A percentile compares a stretch with the other conserved stretches of the same genome.
These are phyloP conservation scores for Colletotrichum lini DNA, from an alignment of 2,329 filamentous ascomycete species.

Conservation along the genomic window DNA sequence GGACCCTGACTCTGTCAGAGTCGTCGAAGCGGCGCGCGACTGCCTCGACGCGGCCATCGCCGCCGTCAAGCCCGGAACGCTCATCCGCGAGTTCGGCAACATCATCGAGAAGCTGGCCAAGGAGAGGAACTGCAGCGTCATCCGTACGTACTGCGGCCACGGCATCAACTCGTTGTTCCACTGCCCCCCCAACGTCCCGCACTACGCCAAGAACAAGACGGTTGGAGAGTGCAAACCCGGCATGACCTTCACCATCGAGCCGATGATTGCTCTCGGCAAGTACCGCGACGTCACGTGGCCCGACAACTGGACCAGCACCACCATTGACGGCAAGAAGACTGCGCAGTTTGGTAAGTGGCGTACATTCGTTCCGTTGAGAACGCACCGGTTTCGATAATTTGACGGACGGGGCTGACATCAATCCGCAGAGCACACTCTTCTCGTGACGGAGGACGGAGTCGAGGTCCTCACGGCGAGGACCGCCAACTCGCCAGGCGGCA, in stretches of 20 bases:
- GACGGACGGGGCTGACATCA: conserved; percentile 44
- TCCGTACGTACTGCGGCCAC: conserved; percentile 96
- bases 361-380: too few species aligned
- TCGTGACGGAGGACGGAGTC: conserved; percentile 86
- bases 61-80: conserved; percentile 91
- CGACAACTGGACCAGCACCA: conserved; percentile 98
- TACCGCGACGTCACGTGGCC: conserved; percentile 97
- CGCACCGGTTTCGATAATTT: too few species aligned
- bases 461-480: conserved; percentile 84
- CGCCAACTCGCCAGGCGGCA: conserved; percentile 81
- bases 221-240: conserved; percentile 94
- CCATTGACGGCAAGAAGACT: conserved; percentile 88
- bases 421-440: conserved; percentile 79
- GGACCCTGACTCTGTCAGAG: conserved; percentile 88
- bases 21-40: conserved; percentile 91
- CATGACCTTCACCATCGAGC: conserved; percentile 99
- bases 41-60: conserved; percentile 93
- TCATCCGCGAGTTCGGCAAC: conserved; percentile 94
- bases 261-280: conserved; percentile 95
- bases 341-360: conserved; percentile 87
- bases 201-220: conserved; percentile 99
- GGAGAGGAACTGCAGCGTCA: conserved; percentile 85
- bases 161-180: conserved; percentile 96
- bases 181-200: conserved; percentile 91
- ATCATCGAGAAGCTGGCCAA: conserved; percentile 97